Conservation (phyloP, 768 basidiomycete genomes). For the Mycena sanguinolenta region DNA sequence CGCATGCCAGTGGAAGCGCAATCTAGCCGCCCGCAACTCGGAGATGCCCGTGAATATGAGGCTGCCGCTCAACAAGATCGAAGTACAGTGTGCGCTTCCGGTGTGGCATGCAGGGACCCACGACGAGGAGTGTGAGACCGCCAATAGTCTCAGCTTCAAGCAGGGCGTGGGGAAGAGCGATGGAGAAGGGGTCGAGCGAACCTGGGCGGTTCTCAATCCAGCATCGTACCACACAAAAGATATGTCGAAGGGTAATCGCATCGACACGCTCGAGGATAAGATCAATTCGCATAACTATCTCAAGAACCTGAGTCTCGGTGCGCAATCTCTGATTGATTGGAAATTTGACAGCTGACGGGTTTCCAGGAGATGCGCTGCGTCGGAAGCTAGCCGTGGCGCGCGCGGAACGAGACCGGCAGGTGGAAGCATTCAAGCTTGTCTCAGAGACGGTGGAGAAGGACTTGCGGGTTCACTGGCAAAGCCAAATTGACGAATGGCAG, state of each 20-base stretch:
- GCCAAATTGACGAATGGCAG: constrained; percentile 15
- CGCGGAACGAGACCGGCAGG: constrained; percentile 21
- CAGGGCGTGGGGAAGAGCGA: constrained; percentile 30
- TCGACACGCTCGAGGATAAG: no score
- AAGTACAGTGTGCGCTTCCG: constrained; percentile 13
- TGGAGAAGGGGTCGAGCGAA: constrained; percentile 38
- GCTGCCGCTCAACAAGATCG: not conserved
- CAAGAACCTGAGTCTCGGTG: constrained; percentile 28
- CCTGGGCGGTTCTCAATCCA: constrained; percentile 45
- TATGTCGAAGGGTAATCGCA: constrained; percentile 38
- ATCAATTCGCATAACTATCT: constrained; percentile 37
- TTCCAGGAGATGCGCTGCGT: not conserved
- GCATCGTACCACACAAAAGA: constrained; percentile 44
- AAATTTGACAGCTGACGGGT: not conserved
- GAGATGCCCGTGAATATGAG: not conserved
- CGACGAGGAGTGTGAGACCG: constrained; percentile 16
- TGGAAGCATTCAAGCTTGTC: constrained; percentile 2
- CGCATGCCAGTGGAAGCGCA: constrained; percentile 33
- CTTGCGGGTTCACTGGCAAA: constrained; percentile 6
- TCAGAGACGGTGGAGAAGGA: not conserved
- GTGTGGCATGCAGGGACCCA: constrained; percentile 35
- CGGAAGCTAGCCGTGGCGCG: constrained; percentile 18
- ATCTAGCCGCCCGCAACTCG: not conserved
- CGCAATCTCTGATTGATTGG: not conserved
- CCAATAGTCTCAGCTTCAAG: constrained; percentile 33